Percentiles rank a stretch among this genome's conserved stretches.
phyloP scores from a whole-genome alignment of 495 filamentous ascomycete species.

The Tuber magnatum region DNA sequence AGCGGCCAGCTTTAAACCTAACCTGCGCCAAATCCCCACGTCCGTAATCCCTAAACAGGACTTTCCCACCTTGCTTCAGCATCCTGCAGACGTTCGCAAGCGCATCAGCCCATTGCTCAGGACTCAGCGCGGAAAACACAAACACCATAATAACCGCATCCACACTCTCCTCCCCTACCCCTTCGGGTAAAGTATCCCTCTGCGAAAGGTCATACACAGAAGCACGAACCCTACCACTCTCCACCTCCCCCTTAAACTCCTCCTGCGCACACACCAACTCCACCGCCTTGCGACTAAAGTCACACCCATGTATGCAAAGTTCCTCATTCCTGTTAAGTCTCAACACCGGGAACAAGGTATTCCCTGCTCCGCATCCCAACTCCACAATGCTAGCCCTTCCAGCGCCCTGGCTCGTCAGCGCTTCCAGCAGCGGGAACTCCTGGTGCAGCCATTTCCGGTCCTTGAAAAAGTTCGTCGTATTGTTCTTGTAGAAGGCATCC shows the following conservation, averaged over 20 bases:
- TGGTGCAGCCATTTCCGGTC: constrained; percentile 92
- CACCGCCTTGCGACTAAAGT: constrained; percentile 86
- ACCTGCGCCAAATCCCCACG: constrained; percentile 93
- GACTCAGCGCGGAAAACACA: constrained; percentile 86
- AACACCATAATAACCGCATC: constrained; percentile 93
- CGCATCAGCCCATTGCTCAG: constrained; percentile 73
- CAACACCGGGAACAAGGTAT: constrained; percentile 88
- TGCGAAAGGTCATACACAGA: constrained; percentile 86
- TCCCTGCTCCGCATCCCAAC: constrained; percentile 90
- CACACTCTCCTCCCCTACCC: constrained; percentile 64
- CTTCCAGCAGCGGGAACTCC: constrained; percentile 79
- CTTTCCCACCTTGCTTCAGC: constrained; percentile 79
- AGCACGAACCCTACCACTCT: constrained; percentile 62
- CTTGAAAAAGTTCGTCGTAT: constrained; percentile 95
- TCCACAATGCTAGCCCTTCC: constrained; percentile 66
- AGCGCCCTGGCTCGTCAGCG: constrained; percentile 54
- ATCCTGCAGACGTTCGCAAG: constrained; percentile 71
- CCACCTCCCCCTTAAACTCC: constrained; percentile 44
- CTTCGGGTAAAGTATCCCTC: constrained; percentile 59
- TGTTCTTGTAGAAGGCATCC: constrained; percentile 77
- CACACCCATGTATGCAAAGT: constrained; percentile 79
- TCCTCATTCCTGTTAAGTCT: constrained; percentile 68
- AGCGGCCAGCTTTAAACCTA: constrained; percentile 86
- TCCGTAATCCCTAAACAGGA: constrained; percentile 93
- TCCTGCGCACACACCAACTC: constrained; percentile 73